These are phyloP conservation scores for Monosiga brevicollis DNA, from an alignment of 78 protist genomes.

Conservation along the genomic window DNA sequence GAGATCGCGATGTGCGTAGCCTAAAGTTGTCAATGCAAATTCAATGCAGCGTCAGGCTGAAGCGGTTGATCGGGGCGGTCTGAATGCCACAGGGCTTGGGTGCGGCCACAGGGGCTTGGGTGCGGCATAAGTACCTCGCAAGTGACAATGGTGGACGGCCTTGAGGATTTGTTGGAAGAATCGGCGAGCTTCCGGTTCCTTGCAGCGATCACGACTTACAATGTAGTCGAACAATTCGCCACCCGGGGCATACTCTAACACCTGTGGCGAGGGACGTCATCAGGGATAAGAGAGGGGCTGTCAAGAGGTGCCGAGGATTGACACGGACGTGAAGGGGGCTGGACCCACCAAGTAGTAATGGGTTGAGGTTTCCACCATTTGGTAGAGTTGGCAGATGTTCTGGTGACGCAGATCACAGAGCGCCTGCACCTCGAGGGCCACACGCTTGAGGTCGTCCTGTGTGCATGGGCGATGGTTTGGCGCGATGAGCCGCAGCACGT, in stretches of 20 bases:
- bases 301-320: no score
- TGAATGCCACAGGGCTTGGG: no score
- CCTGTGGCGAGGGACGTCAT: no score
- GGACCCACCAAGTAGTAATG: constrained; percentile 27
- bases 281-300: no score
- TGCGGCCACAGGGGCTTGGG: no score
- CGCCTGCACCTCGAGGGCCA: constrained; percentile 8
- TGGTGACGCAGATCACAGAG: constrained; percentile 34
- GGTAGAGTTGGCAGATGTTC: constrained; percentile 29
- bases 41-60: no score
- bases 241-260: constrained; percentile 17
- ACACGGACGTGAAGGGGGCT: no score
- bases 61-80: no score
- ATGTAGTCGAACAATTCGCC: constrained; percentile 62
- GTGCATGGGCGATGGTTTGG: neutral
- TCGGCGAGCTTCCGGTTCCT: constrained; percentile 51
- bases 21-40: no score
- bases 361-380: constrained; percentile 46
- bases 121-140: neutral
- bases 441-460: constrained; percentile 7
- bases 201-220: constrained; percentile 11
- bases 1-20: constrained; percentile 66
- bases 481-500: neutral
- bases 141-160: constrained; percentile 63
- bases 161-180: constrained; percentile 54